These are phyloP conservation scores for Myrica gale DNA, from an alignment of 306 rosid genomes.

Conservation along the genomic window DNA sequence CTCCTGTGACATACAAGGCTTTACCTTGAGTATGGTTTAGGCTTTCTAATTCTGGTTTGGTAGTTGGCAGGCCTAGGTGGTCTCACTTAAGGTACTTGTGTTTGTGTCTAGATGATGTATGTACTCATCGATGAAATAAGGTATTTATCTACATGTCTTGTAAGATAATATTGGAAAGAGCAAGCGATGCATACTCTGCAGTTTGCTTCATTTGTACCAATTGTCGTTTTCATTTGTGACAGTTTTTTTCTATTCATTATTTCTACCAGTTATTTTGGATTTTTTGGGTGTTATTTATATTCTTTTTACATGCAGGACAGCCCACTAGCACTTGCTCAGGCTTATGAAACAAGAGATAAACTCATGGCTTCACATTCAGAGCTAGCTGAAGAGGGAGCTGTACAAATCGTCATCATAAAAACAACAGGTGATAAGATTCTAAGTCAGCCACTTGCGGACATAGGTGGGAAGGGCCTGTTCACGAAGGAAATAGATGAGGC, in stretches of 20 bases:
- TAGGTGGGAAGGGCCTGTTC: constrained; percentile 89
- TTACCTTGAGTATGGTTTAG: neutral
- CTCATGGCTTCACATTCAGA: constrained; percentile 71
- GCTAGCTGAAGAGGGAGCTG: constrained; percentile 86
- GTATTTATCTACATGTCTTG: neutral
- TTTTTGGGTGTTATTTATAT: constrained; percentile 28
- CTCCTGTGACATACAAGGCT: neutral
- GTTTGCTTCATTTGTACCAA: neutral
- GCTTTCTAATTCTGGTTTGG: neutral
- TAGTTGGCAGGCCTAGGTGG: neutral
- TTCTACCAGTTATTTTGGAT: neutral
- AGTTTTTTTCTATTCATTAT: neutral
- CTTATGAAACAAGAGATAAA: constrained; percentile 78
- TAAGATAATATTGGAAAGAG: neutral
- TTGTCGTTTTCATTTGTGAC: constrained; percentile 14
- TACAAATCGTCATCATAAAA: constrained; percentile 73
- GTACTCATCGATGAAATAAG: neutral
- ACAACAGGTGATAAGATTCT: constrained; percentile 88
- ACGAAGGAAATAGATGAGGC: constrained; percentile 96
- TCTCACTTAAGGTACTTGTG: neutral
- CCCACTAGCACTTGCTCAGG: constrained; percentile 53
- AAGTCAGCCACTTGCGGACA: constrained; percentile 82
- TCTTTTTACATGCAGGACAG: constrained; percentile 53
- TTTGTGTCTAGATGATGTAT: neutral
- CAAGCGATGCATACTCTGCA: neutral